Percentiles rank a stretch among this genome's conserved stretches.
phyloP scores from a whole-genome alignment of 225 moss, liverwort and hornwort species.

The Bryoerythrophyllum caledonicum region DNA sequence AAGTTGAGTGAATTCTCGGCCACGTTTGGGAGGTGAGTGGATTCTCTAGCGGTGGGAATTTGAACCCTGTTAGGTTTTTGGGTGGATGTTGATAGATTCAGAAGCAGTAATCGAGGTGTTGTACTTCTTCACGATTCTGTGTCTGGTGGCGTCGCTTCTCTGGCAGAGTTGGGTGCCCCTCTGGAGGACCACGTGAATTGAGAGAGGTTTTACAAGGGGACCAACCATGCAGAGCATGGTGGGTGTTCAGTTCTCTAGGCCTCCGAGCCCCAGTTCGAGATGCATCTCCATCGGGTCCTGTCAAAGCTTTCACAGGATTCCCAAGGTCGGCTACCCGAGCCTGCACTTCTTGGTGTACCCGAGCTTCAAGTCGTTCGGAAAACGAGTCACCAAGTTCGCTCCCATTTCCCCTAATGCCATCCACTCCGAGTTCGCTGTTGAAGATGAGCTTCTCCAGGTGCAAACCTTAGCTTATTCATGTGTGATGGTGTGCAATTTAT shows the following conservation, averaged over 20 bases:
- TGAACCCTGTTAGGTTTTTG: too few relatives aligned
- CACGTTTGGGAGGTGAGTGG: too few relatives aligned
- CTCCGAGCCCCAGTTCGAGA: slow-evolving; percentile 40
- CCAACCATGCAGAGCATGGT: slow-evolving; percentile 52
- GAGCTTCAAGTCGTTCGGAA: slow-evolving; percentile 29
- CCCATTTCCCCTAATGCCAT: slow-evolving; percentile 21
- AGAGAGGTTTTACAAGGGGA: too few relatives aligned
- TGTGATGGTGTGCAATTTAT: neutral
- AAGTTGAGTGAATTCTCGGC: too few relatives aligned
- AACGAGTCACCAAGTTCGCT: slow-evolving; percentile 18
- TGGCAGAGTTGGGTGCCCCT: neutral
- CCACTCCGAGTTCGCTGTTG: slow-evolving; percentile 26
- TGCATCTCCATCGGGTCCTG: slow-evolving; percentile 44
- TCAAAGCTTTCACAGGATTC: slow-evolving; percentile 26
- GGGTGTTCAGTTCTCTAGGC: slow-evolving; percentile 50
- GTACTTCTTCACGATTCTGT: slow-evolving; percentile 6
- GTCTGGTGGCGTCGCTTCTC: neutral
- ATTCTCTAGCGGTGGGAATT: too few relatives aligned
- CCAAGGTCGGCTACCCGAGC: slow-evolving; percentile 42
- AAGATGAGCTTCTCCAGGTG: neutral
- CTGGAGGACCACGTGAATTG: neutral
- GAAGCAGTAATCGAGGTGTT: neutral
- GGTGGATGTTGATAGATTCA: neutral
- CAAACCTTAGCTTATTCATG: too few relatives aligned
- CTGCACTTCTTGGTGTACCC: slow-evolving; percentile 44